Base-by-base conservation (phyloP, 1,139 yeast genomes). In the Debaryomycetaceae sp. region DNA sequence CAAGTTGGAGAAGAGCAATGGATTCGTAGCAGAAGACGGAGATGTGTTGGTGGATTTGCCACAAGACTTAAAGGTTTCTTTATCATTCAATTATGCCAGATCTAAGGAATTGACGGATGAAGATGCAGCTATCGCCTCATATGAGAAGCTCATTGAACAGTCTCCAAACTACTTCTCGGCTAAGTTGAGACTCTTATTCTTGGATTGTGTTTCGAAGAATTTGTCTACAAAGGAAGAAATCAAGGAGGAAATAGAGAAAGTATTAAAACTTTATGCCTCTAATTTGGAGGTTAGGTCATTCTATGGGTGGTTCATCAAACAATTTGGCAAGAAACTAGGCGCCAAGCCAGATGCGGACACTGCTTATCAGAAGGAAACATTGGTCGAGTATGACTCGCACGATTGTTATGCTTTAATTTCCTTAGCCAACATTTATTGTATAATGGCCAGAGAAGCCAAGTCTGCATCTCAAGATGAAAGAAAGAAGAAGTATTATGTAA, bases 391-490 rank as follows among this genome's bases (percentile, higher is more conserved):
- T 55, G 89, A 91, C 58, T 82, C 89, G 1, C 97, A 89, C 59
- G 98, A 92, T 61, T 69, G 83, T 35, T 92, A 91, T 61, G 94
- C 98, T 0, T 73, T 94, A 49, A 78, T 91, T 17, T 89, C 97
- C 1, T 72, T 94, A 56, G 98, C 95, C 7, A 94, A 92, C 55
- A 75, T 91, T 40, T 92, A 92, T 59, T 78, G 89, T 53, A 64
- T 81, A 1, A 79, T 87, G 66, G 98, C 96, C 0, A 77, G 94
- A 52, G 96, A 89, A 44, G 63, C 75, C 40, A 84, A 85, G 48
- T 63, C 66, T 14, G 58, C 65, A 11, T 69, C 70, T n/a, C 83
- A 79, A 35, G 71, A 70, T 26, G 83, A 80, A 30, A 87, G 84
- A 61, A 78, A 81, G 47, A 83, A 82, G 51, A 87, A 84, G 50